Percentiles rank a stretch among this genome's conserved stretches.
Conservation (phyloP, 192 early-diverging fungal species). For the Coemansia guatemalensis region DNA sequence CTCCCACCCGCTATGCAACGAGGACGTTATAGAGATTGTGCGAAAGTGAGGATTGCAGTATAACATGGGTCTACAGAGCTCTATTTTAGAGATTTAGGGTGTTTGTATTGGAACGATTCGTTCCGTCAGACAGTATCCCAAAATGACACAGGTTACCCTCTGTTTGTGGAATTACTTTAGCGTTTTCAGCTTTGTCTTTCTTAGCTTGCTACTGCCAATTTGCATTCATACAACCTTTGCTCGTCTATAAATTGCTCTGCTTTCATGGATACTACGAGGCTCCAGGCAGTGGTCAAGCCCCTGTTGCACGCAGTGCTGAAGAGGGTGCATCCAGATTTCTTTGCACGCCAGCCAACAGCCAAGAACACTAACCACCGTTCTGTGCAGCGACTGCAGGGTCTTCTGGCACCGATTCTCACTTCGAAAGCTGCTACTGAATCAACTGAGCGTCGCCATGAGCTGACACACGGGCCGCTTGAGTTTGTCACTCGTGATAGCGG, state of each 20-base stretch:
- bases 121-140: no score
- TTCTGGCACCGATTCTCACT: conserved; percentile 29
- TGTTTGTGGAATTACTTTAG: no score
- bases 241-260: background rate
- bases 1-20: conserved; percentile 79
- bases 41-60: conserved; percentile 50
- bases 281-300: conserved; percentile 39
- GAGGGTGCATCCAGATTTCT: conserved; percentile 48
- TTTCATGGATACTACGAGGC: conserved; percentile 13
- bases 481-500: conserved; percentile 5
- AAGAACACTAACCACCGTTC: conserved; percentile 34
- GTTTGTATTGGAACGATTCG: no score
- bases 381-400: conserved; percentile 47
- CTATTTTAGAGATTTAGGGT: no score
- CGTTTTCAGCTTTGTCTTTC: no score
- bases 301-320: conserved; percentile 39
- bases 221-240: no score
- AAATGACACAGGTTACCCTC: no score
- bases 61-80: background rate
- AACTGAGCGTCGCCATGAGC: conserved; percentile 1
- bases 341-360: conserved; percentile 33
- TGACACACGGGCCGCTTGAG: conserved; percentile 15
- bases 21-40: conserved; percentile 90
- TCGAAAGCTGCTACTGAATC: background rate
- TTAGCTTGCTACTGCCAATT: no score